These are phyloP conservation scores for Ganoderma resinaceum DNA, from an alignment of 1,284 basidiomycete genomes.

Conservation along the genomic window DNA sequence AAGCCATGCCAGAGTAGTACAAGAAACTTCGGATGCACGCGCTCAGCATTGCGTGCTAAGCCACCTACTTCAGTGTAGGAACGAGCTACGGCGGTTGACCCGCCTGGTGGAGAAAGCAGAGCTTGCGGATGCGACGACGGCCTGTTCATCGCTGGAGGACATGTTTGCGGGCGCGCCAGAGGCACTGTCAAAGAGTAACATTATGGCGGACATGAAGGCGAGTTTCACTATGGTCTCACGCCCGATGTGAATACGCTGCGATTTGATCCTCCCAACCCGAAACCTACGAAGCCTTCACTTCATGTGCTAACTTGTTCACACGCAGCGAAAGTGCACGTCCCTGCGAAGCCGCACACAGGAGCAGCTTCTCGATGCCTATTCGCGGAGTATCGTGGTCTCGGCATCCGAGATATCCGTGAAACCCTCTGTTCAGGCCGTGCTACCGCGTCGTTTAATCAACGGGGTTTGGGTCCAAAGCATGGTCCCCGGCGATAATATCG, in stretches of 20 bases:
- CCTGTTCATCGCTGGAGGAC: constrained; percentile 49
- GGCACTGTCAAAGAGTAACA: constrained; percentile 56
- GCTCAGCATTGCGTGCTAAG: constrained; percentile 56
- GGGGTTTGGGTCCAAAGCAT: background rate
- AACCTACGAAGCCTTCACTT: background rate
- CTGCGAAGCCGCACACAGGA: constrained; percentile 70
- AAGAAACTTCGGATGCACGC: constrained; percentile 62
- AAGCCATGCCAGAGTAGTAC: constrained; percentile 64
- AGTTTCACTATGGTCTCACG: constrained; percentile 21
- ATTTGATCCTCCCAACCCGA: background rate
- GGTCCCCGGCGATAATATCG: constrained; percentile 60
- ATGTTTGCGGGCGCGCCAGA: constrained; percentile 56
- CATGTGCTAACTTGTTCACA: constrained; percentile 17
- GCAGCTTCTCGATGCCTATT: constrained; percentile 73
- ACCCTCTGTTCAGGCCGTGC: constrained; percentile 63
- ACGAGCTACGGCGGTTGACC: constrained; percentile 51
- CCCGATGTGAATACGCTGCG: background rate
- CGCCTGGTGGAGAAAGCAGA: constrained; percentile 59
- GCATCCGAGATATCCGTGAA: constrained; percentile 56
- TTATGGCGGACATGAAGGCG: constrained; percentile 68
- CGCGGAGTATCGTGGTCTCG: constrained; percentile 60
- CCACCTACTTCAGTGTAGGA: constrained; percentile 59
- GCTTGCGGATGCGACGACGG: constrained; percentile 64
- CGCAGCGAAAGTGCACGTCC: constrained; percentile 60
- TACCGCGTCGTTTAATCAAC: constrained; percentile 1